phyloP scores from a whole-genome alignment of 805 yeast species.

The Metschnikowia kunwiensis region DNA sequence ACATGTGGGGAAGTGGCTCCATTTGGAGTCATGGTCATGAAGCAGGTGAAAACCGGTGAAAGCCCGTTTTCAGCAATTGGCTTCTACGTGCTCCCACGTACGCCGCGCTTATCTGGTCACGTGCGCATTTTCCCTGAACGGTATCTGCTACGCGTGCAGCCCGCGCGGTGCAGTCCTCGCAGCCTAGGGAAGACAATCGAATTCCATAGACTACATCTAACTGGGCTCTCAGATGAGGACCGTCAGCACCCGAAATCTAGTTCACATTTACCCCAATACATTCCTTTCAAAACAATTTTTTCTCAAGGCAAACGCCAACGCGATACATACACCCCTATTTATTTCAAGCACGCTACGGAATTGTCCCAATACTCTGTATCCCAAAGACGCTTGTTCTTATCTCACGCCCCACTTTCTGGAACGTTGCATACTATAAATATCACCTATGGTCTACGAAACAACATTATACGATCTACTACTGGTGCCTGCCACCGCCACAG shows the following conservation, averaged over 20 bases:
- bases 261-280: not conserved
- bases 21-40: too few species aligned
- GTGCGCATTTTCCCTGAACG: conserved; percentile 1
- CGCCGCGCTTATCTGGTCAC: conserved; percentile 5
- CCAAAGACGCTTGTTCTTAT: too few species aligned
- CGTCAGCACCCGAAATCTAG: conserved; percentile 1
- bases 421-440: not conserved
- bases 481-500: conserved; percentile 30
- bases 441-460: conserved; percentile 22
- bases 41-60: too few species aligned
- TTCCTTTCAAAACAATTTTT: not conserved
- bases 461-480: conserved; percentile 35
- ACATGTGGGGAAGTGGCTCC: too few species aligned
- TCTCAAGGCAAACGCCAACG: too few species aligned
- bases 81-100: too few species aligned
- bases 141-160: conserved; percentile 6
- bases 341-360: too few species aligned
- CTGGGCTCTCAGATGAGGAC: conserved; percentile 5
- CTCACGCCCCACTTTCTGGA: not conserved
- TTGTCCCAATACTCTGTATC: too few species aligned
- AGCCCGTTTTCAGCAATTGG: too few species aligned
- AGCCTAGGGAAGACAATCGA: conserved; percentile 15
- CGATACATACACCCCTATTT: too few species aligned
- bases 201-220: conserved; percentile 12
- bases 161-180: conserved; percentile 11